These are phyloP conservation scores for Cercospora zeae-maydis DNA, from an alignment of 2,329 filamentous ascomycete genomes.

Conservation along the genomic window DNA sequence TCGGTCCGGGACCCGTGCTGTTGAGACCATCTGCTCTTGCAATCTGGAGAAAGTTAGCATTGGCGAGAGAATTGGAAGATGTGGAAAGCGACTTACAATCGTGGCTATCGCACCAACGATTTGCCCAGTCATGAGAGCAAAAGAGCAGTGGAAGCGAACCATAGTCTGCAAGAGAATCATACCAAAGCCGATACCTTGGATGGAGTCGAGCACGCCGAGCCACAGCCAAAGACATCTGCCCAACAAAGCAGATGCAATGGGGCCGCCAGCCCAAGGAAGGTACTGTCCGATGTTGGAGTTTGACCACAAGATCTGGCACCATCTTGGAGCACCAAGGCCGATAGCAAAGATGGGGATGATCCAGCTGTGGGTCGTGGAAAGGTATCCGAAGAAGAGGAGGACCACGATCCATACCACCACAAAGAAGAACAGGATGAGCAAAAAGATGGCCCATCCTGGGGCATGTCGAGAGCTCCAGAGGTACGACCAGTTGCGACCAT, in stretches of 20 bases:
- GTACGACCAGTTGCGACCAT: conserved; percentile 65
- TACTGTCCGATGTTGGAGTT: conserved; percentile 58
- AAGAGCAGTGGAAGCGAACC: conserved; percentile 59
- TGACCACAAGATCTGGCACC: conserved; percentile 66
- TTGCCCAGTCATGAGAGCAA: conserved; percentile 59
- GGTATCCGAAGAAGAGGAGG: conserved; percentile 50
- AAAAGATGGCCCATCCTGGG: conserved; percentile 53
- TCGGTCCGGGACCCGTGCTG: conserved; percentile 57
- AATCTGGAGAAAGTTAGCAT: conserved; percentile 30
- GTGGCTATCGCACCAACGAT: conserved; percentile 60
- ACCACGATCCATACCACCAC: conserved; percentile 54
- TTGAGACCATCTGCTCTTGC: conserved; percentile 60
- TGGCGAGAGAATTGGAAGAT: background rate
- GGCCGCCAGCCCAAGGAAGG: conserved; percentile 59
- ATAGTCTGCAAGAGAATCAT: conserved; percentile 64
- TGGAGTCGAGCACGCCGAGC: conserved; percentile 62
- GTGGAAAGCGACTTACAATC: conserved; percentile 38
- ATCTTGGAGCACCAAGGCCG: conserved; percentile 62
- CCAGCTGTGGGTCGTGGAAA: conserved; percentile 62
- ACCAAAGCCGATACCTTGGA: conserved; percentile 64
- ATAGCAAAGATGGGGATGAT: conserved; percentile 65
- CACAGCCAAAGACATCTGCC: conserved; percentile 62
- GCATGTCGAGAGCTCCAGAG: conserved; percentile 58
- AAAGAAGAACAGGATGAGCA: conserved; percentile 57
- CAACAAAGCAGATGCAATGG: conserved; percentile 53